Evolutionary conservation across 2,329 filamentous ascomycete species (phyloP).

Genomic region (Diplodia scrobiculata): DNA sequence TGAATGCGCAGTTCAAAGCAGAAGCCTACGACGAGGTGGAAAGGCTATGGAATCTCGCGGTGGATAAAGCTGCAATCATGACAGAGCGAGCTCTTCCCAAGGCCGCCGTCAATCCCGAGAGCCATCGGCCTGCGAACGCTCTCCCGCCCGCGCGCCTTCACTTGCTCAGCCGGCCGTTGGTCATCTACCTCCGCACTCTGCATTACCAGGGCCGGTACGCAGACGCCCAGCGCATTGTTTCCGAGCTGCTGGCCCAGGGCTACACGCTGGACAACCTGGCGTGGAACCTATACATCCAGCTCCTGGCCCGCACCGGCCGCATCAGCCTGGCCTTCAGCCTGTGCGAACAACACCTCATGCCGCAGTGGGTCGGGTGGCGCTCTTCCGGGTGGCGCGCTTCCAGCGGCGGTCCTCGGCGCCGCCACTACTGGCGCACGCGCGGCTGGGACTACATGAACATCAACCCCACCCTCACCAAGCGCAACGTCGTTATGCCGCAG

Average conservation of each 20-base stretch:
- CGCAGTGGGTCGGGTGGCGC: constrained; percentile 74
- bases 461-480: constrained; percentile 35
- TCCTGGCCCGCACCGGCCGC: constrained; percentile 63
- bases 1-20: constrained; percentile 65
- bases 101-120: constrained; percentile 33
- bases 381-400: neutral
- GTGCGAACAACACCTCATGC: constrained; percentile 78
- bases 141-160: constrained; percentile 48
- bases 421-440: constrained; percentile 34
- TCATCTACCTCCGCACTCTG: constrained; percentile 57
- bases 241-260: constrained; percentile 63
- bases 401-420: constrained; percentile 24
- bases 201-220: constrained; percentile 53
- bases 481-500: constrained; percentile 42
- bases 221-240: constrained; percentile 49
- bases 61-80: constrained; percentile 41
- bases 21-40: constrained; percentile 63
- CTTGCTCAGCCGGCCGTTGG: constrained; percentile 54
- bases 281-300: constrained; percentile 77
- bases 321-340: constrained; percentile 68
- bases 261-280: constrained; percentile 74
- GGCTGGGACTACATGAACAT: constrained; percentile 40
- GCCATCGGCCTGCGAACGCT: neutral
- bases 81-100: constrained; percentile 37
- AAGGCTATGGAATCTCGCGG: constrained; percentile 65